Conservation (phyloP, 345 rosid genomes). For the Eucalyptus pauciflora region DNA sequence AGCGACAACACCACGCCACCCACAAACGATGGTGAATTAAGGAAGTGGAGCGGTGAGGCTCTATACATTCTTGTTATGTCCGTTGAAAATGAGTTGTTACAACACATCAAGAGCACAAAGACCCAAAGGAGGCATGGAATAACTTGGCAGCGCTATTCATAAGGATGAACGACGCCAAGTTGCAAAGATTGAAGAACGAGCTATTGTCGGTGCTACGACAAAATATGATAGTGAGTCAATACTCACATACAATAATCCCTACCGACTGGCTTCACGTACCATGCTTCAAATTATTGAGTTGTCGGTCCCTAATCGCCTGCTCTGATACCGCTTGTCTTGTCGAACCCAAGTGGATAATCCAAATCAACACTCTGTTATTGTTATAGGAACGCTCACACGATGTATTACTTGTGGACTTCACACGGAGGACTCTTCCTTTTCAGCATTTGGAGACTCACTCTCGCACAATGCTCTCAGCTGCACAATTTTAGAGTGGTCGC, state of each 20-base stretch:
- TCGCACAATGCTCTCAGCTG: neutral
- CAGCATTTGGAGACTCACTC: neutral
- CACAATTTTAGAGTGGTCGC: neutral
- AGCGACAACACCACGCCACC: neutral
- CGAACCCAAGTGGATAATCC: neutral
- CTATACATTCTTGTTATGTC: neutral
- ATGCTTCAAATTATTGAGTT: neutral
- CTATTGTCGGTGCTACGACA: neutral
- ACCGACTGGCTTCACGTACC: neutral
- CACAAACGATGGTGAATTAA: no score
- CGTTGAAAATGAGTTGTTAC: neutral
- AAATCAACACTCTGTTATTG: neutral
- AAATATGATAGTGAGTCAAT: neutral
- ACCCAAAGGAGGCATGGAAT: neutral
- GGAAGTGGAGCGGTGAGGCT: neutral
- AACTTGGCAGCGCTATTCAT: rapidly evolving
- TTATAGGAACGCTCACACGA: neutral
- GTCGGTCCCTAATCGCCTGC: rapidly evolving
- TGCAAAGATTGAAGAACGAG: neutral
- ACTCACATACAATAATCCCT: neutral
- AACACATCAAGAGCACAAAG: neutral
- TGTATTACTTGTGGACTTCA: no score
- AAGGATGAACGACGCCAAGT: rapidly evolving
- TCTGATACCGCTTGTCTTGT: neutral
- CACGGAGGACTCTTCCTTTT: neutral